Base-by-base conservation (phyloP, 495 filamentous ascomycete genomes). In the Apiosordaria backusii region DNA sequence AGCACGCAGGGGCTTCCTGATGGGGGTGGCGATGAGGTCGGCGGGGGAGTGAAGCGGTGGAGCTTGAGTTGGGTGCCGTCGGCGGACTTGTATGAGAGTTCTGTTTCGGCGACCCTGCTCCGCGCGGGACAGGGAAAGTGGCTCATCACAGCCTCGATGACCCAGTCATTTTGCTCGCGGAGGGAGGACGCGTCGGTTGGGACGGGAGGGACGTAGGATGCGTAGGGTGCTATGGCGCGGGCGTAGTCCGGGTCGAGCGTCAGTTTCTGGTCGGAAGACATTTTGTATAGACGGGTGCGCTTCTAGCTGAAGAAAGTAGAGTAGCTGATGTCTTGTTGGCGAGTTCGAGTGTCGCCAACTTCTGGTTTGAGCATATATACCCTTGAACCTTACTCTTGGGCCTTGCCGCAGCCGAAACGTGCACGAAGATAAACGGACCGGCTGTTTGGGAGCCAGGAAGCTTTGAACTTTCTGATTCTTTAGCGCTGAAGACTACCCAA, bases 1-100 rank as follows among this genome's bases (percentile, higher is more conserved):
- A 79, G 57, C 19, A 79, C 63, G 25, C 26, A 35, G 7, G 24
- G 23, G 21, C 15, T 7, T 74, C 79, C 16, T 73, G 74, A 25
- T 29, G 35, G 9, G 10, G 35, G 35, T 15, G 24, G 10, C 0
- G 5, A 23, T 3, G 50, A 24, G 6, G 61, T 58, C 6, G 65
- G 22, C 7, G 53, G n/a, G 7, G 73, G 73, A 45, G 65, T 27
- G 61, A 75, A 74, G 21, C 60, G 71, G 29, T 67, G 63, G 15
- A 75, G 63, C 22, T 68, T 57, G 61, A 75, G 24, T 4, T 45
- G 7, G 5, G 64, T 68, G 57, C 70, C 69, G 59, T 75, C 73
- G 16, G 61, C 15, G 0, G 73, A 72, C 4, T 22, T 29, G 66
- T 68, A 57, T 5, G 70, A 50, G 61, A 67, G 63, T 3, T 53